Conservation (phyloP, 768 basidiomycete species). For the Chalciporus piperatus region DNA sequence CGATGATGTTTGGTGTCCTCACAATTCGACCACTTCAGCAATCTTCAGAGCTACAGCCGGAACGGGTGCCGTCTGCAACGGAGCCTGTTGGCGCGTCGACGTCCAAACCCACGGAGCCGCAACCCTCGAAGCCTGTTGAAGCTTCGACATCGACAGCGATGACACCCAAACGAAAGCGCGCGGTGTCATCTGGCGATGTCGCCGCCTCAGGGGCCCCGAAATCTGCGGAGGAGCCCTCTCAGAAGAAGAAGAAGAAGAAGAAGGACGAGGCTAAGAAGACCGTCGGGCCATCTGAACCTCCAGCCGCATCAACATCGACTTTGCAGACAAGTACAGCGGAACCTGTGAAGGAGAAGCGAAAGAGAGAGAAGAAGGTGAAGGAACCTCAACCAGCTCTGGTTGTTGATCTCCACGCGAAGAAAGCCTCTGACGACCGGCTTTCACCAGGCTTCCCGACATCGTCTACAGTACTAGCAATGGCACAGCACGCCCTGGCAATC, state of each 20-base stretch:
- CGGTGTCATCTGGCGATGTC: conserved; percentile 8
- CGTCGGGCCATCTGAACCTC: too few species aligned
- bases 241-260: not conserved
- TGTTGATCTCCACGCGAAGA: conserved; percentile 4
- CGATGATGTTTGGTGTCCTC: not conserved
- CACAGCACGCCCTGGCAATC: too few species aligned
- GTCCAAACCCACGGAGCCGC: too few species aligned
- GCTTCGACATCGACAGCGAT: not conserved
- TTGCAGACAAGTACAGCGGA: not conserved
- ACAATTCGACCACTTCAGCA: not conserved
- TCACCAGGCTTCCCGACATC: too few species aligned
- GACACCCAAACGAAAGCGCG: conserved; percentile 27
- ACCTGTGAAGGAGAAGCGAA: conserved; percentile 19
- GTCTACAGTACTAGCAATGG: too few species aligned
- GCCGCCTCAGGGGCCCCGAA: not conserved
- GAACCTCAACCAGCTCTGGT: not conserved
- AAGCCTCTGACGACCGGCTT: conserved; percentile 7
- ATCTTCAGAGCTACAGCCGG: not conserved
- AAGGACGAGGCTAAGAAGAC: not conserved
- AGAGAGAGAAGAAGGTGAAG: conserved; percentile 6
- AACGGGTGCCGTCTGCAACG: too few species aligned
- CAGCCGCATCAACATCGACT: not conserved
- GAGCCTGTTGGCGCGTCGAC: too few species aligned
- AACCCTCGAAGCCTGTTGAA: too few species aligned
- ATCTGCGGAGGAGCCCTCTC: not conserved